Evolutionary conservation across 2,329 filamentous ascomycete genomes (phyloP), one percentile per base, ranked within the genome.

Genomic region (Rugonectria rugulosa): DNA sequence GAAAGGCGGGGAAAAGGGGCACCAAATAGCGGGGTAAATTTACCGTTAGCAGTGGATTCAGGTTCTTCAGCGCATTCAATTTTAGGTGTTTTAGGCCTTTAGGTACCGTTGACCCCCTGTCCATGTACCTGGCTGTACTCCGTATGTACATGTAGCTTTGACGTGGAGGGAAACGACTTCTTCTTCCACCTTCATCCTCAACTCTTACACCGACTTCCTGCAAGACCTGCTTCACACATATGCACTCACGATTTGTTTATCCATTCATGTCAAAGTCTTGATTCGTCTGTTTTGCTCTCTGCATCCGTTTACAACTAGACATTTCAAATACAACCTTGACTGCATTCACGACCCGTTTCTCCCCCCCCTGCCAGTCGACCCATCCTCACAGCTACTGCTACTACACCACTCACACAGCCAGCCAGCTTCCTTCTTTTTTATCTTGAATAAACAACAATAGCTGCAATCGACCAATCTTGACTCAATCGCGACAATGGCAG

Each of bases 401-500:
- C 7, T n/a, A n/a, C n/a, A n/a, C n/a, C n/a, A n/a, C n/a, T n/a
- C n/a, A 5, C 15, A 9, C 15, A 51, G 38, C 36, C 15, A 47
- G 29, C 44, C 42, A 15, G 17, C 10, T 26, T 32, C 37, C 46
- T 19, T 21, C 19, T 21, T 5, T 10, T 15, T 15, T 34, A 7
- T 38, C 17, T 15, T 34, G 14, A n/a, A 34, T 15, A 14, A 40
- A 38, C 20, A 20, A 23, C 36, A 14, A 40, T 9, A 7, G 8
- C 6, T 3, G 6, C 10, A 20, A 40, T 23, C 38, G 4, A 26
- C 38, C 23, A 42, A 19, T 15, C 21, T 11, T n/a, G 17, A 9
- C 8, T 9, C 8, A 27, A 42, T 26, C 50, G 52, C 54, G 51
- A 70, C 52, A 59, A 75, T 75, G 73, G 66, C 75, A 53, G 70